A percentile compares a stretch with the other conserved stretches of the same genome.
Conservation (phyloP, 2,329 filamentous ascomycete genomes). For the Cryphonectria japonica region DNA sequence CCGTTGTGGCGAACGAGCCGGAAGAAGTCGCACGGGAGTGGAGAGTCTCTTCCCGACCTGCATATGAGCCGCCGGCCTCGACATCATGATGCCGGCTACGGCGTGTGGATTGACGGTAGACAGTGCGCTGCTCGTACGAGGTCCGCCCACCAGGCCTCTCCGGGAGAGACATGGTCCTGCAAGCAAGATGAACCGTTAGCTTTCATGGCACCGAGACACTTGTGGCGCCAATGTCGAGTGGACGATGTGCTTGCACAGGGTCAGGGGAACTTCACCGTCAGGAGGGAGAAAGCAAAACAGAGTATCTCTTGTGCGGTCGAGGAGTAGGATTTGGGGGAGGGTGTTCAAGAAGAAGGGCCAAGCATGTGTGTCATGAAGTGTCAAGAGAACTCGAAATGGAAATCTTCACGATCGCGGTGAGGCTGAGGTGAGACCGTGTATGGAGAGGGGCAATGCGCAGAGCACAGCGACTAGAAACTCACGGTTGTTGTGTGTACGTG, state of each 20-base stretch:
- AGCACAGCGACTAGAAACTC: slow-evolving; percentile 18
- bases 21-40: slow-evolving; percentile 51
- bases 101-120: slow-evolving; percentile 71
- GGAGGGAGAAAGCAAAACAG: slow-evolving; percentile 5
- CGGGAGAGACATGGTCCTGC: slow-evolving; percentile 63
- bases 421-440: slow-evolving; percentile 17
- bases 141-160: slow-evolving; percentile 67
- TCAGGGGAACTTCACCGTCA: slow-evolving; percentile 30
- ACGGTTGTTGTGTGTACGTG: slow-evolving; percentile 25
- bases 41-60: slow-evolving; percentile 18
- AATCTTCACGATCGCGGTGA: slow-evolving; percentile 6
- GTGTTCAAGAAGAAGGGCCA: neutral
- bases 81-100: slow-evolving; percentile 69
- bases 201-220: neutral
- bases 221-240: neutral
- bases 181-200: slow-evolving; percentile 32
- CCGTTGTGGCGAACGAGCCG: slow-evolving; percentile 62
- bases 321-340: neutral
- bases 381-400: neutral
- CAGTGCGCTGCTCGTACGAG: slow-evolving; percentile 62
- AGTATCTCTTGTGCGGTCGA: slow-evolving; percentile 2
- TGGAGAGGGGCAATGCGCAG: slow-evolving; percentile 17
- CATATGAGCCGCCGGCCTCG: slow-evolving; percentile 58
- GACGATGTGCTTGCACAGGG: neutral
- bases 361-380: slow-evolving; percentile 10